phyloP scores from a whole-genome alignment of 177 flowering plant species.

The Vitis hybrid region DNA sequence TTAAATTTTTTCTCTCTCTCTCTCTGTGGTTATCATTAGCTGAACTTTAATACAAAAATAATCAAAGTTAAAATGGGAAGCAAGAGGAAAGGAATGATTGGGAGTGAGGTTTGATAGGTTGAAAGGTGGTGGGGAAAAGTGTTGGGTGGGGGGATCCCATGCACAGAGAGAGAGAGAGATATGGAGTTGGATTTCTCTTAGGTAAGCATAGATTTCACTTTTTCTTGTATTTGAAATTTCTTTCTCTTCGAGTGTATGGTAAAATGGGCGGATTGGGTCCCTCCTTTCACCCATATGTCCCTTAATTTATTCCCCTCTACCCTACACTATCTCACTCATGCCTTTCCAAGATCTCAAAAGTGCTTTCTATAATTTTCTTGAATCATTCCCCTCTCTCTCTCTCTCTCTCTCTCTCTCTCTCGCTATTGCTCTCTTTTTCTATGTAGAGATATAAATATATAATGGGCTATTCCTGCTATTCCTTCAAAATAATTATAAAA shows the following conservation, averaged over 20 bases:
- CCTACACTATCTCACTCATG: slow-evolving; percentile 32
- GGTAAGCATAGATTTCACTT: slow-evolving; percentile 17
- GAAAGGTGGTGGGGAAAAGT: slow-evolving; percentile 10
- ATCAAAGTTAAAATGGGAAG: not conserved
- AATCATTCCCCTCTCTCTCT: not conserved
- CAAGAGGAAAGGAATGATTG: not conserved
- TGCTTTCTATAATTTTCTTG: slow-evolving; percentile 11
- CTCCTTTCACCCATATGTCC: slow-evolving; percentile 7
- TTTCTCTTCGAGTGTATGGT: slow-evolving; percentile 11
- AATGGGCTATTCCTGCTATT: too few relatives aligned
- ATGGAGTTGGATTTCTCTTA: slow-evolving; percentile 2
- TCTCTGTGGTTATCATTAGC: not conserved
- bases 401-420: slow-evolving; percentile 1
- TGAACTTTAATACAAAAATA: not conserved
- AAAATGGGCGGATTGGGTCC: not conserved
- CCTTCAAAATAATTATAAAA: not conserved
- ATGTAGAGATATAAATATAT: not conserved
- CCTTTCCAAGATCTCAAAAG: slow-evolving; percentile 34
- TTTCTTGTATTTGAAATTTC: not conserved
- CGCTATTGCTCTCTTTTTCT: not conserved
- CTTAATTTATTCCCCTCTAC: slow-evolving; percentile 19
- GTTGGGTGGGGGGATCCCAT: slow-evolving; percentile 11
- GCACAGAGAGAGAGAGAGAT: not conserved
- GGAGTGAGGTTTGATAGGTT: not conserved
- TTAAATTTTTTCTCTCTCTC: not conserved